Conservation (phyloP, 2,329 filamentous ascomycete genomes). For the Xylariaceae sp. region DNA sequence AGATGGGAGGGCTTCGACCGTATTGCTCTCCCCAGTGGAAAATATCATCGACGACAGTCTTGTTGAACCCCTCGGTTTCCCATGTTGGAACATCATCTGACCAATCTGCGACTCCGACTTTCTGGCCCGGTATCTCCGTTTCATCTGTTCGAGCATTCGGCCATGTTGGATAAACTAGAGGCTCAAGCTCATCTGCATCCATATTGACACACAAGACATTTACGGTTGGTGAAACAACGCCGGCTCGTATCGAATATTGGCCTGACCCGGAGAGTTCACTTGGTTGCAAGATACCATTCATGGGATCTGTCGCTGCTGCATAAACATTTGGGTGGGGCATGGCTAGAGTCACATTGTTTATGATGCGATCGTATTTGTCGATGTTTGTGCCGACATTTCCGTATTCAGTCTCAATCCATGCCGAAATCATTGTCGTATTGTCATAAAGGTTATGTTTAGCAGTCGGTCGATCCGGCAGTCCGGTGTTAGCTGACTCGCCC, state of each 20-base stretch:
- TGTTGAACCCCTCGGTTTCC: slow-evolving; percentile 45
- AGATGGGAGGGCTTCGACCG: slow-evolving; percentile 51
- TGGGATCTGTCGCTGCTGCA: slow-evolving; percentile 56
- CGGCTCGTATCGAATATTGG: slow-evolving; percentile 65
- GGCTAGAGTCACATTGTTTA: slow-evolving; percentile 75
- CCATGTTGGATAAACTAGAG: slow-evolving; percentile 65
- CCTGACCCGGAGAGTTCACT: slow-evolving; percentile 62
- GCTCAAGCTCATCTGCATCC: slow-evolving; percentile 54
- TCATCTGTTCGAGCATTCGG: slow-evolving; percentile 37
- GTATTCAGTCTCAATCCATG: slow-evolving; percentile 62
- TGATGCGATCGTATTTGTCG: slow-evolving; percentile 49
- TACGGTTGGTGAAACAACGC: slow-evolving; percentile 66
- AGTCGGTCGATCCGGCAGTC: slow-evolving; percentile 50
- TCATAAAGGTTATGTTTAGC: slow-evolving; percentile 66
- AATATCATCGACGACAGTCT: slow-evolving; percentile 64
- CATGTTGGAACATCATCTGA: slow-evolving; percentile 35
- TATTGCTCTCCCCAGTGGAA: slow-evolving; percentile 64
- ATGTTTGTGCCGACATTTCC: slow-evolving; percentile 53
- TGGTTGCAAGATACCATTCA: slow-evolving; percentile 70
- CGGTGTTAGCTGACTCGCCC: slow-evolving; percentile 39
- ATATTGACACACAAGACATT: slow-evolving; percentile 74
- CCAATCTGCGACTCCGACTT: slow-evolving; percentile 37
- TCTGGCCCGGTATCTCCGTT: slow-evolving; percentile 37
- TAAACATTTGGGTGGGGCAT: slow-evolving; percentile 73
- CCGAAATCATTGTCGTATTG: slow-evolving; percentile 67